Evolutionary conservation across 768 basidiomycete species (phyloP).

Genomic region (Hemileccinum rubropunctum): DNA sequence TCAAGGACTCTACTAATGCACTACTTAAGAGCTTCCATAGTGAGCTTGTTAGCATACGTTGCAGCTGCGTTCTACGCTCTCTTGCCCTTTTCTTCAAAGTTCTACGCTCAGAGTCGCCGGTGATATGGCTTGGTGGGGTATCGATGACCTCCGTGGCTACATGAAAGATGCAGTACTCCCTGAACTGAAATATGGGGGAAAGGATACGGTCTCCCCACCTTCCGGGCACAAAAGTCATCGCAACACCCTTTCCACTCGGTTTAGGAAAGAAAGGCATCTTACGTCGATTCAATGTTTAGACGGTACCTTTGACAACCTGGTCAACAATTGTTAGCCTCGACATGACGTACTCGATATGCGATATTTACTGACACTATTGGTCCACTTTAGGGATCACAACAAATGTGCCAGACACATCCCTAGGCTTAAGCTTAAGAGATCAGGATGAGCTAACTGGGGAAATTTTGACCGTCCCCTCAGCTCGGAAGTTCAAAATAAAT

Average conservation of each 20-base stretch:
- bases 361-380: slow-evolving; percentile 2
- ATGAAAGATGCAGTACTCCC: slow-evolving; percentile 35
- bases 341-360: background rate
- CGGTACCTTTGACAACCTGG: slow-evolving; percentile 26
- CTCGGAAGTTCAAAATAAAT: slow-evolving; percentile 27
- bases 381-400: slow-evolving; percentile 21
- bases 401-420: slow-evolving; percentile 29
- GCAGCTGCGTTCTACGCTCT: background rate
- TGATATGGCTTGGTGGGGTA: slow-evolving; percentile 28
- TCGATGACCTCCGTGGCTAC: slow-evolving; percentile 34
- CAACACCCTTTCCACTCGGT: slow-evolving; percentile 34
- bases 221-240: slow-evolving; percentile 35
- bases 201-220: slow-evolving; percentile 18
- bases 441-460: slow-evolving; percentile 29
- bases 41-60: background rate
- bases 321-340: slow-evolving; percentile 29
- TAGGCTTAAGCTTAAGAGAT: slow-evolving; percentile 22
- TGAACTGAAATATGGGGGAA: slow-evolving; percentile 27
- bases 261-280: slow-evolving; percentile 31
- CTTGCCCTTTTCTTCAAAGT: background rate
- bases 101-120: background rate
- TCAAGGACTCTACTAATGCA: slow-evolving; percentile 10
- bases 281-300: slow-evolving; percentile 26
- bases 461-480: slow-evolving; percentile 31
- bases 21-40: slow-evolving; percentile 19